Conservation (phyloP, 306 rosid species). For the Prunus mume region DNA sequence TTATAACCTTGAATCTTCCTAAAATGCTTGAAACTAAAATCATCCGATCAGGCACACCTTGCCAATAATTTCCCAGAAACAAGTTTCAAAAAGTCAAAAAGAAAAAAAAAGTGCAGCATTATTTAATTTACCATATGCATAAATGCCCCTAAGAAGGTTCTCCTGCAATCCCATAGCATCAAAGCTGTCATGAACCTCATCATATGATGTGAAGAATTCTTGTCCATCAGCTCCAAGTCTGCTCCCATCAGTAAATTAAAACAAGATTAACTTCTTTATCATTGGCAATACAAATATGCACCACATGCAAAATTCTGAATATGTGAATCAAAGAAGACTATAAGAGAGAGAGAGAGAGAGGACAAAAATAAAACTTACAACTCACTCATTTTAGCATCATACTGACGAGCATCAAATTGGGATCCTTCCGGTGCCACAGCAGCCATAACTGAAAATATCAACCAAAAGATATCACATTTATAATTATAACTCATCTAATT, state of each 20-base stretch:
- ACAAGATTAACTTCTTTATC: constrained; percentile 11
- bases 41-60: background rate
- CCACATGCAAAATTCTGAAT: background rate
- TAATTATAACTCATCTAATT: background rate
- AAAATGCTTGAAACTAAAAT: background rate
- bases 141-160: constrained; percentile 73
- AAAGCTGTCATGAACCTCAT: constrained; percentile 64
- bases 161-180: constrained; percentile 73
- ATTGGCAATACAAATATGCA: background rate
- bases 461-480: background rate
- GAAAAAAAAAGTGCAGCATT: background rate
- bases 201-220: constrained; percentile 64
- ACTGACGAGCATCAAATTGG: constrained; percentile 57
- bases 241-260: constrained; percentile 26
- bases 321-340: background rate
- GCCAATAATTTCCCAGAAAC: background rate
- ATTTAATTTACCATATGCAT: constrained; percentile 57
- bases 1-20: background rate
- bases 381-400: constrained; percentile 66
- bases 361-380: constrained; percentile 36
- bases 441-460: constrained; percentile 53
- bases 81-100: background rate
- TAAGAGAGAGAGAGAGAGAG: background rate
- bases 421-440: constrained; percentile 56
- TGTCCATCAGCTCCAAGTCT: constrained; percentile 59